phyloP scores from a whole-genome alignment of 768 basidiomycete genomes.

The Trametes punicea region DNA sequence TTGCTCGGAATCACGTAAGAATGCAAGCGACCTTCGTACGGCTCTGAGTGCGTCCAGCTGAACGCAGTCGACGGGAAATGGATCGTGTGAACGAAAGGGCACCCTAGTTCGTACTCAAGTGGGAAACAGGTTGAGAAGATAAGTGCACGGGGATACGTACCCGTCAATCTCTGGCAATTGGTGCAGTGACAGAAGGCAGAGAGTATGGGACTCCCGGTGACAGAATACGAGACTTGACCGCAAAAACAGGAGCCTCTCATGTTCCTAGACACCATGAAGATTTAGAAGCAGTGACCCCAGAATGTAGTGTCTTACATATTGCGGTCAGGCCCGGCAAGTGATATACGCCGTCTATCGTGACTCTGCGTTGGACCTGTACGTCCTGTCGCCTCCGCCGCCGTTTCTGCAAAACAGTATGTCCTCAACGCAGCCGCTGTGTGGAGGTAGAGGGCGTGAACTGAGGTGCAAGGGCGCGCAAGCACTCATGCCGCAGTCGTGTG shows the following conservation, averaged over 20 bases:
- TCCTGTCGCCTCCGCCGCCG: no score
- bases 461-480: no score
- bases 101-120: constrained; percentile 34
- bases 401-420: no score
- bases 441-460: no score
- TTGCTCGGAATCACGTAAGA: constrained; percentile 46
- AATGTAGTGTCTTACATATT: no score
- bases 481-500: no score
- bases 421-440: no score
- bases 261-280: neutral
- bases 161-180: constrained; percentile 59
- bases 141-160: constrained; percentile 29
- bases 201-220: constrained; percentile 46
- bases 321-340: no score
- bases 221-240: constrained; percentile 44
- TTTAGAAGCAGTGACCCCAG: no score
- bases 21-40: constrained; percentile 39
- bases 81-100: constrained; percentile 59
- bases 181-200: constrained; percentile 72
- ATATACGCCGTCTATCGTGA: no score
- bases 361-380: no score
- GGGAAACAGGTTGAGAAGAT: neutral
- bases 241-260: constrained; percentile 57
- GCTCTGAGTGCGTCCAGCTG: constrained; percentile 47
- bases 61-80: constrained; percentile 53